These are phyloP conservation scores for Aspergillus pseudoterreus DNA, from an alignment of 2,329 filamentous ascomycete genomes.

Conservation along the genomic window DNA sequence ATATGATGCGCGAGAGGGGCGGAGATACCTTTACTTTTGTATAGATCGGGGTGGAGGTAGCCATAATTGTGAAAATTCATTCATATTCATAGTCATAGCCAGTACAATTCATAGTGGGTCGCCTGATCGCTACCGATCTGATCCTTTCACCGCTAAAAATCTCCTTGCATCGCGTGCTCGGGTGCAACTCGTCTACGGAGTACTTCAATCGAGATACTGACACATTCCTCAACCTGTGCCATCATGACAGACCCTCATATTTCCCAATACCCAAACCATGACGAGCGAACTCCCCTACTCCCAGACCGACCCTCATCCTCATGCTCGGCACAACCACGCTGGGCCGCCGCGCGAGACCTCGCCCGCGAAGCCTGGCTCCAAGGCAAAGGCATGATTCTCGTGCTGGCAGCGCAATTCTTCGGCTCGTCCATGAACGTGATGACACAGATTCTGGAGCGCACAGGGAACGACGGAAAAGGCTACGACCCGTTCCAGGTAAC, in stretches of 20 bases:
- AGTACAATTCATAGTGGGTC: no score
- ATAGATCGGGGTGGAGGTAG: slow-evolving; percentile 38
- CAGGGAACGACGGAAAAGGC: slow-evolving; percentile 61
- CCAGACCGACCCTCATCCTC: slow-evolving; percentile 6
- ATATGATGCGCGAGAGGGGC: slow-evolving; percentile 76
- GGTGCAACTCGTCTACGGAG: no score
- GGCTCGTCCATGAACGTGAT: slow-evolving; percentile 81
- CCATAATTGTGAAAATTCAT: background rate
- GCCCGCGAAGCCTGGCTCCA: slow-evolving; percentile 49
- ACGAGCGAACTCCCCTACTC: background rate
- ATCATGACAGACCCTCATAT: no score
- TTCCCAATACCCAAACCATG: no score
- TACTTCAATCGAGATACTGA: no score
- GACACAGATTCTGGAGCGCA: slow-evolving; percentile 68
- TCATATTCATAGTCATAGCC: background rate
- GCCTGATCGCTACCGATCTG: no score
- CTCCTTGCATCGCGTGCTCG: no score
- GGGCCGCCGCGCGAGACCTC: slow-evolving; percentile 16
- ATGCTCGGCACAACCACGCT: slow-evolving; percentile 13
- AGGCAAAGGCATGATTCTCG: slow-evolving; percentile 70
- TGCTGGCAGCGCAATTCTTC: slow-evolving; percentile 74
- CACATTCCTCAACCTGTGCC: no score
- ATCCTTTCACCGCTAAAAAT: no score
- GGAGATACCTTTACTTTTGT: slow-evolving; percentile 94
- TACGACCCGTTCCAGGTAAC: slow-evolving; percentile 73